Evolutionary conservation across 352 stramenopile genomes (phyloP).

Genomic region (Phytopythium helicoides): DNA sequence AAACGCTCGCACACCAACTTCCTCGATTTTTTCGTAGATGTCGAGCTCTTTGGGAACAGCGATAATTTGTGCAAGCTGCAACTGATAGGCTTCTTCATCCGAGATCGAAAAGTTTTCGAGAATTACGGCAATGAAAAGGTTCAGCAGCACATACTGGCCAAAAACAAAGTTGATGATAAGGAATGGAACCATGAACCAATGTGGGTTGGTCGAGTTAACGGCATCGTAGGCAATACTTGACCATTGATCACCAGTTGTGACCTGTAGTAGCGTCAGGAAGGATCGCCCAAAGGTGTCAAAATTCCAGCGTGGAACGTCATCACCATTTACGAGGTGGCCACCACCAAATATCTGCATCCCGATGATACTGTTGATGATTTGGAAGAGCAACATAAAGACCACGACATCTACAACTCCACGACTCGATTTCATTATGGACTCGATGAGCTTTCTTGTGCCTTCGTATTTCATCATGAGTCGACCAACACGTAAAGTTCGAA

Average conservation of each 20-base stretch:
- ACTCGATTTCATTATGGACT: constrained; percentile 78
- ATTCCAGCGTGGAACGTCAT: constrained; percentile 65
- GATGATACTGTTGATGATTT: constrained; percentile 72
- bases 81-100: constrained; percentile 77
- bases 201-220: constrained; percentile 58
- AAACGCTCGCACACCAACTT: constrained; percentile 71
- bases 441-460: constrained; percentile 71
- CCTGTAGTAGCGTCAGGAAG: constrained; percentile 75
- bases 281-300: constrained; percentile 71
- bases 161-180: constrained; percentile 76
- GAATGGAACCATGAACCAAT: constrained; percentile 72
- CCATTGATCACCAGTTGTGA: constrained; percentile 80
- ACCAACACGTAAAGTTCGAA: constrained; percentile 68
- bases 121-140: constrained; percentile 83
- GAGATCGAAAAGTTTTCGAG: constrained; percentile 82
- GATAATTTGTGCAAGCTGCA: constrained; percentile 82
- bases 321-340: constrained; percentile 35
- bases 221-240: constrained; percentile 75
- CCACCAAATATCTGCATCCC: constrained; percentile 80
- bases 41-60: constrained; percentile 79
- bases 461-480: constrained; percentile 83
- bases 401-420: constrained; percentile 75
- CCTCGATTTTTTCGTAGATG: constrained; percentile 82
- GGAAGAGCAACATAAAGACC: constrained; percentile 72
- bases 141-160: constrained; percentile 76